Base-by-base conservation (phyloP, 805 yeast genomes). In the Candida andamanensis region DNA sequence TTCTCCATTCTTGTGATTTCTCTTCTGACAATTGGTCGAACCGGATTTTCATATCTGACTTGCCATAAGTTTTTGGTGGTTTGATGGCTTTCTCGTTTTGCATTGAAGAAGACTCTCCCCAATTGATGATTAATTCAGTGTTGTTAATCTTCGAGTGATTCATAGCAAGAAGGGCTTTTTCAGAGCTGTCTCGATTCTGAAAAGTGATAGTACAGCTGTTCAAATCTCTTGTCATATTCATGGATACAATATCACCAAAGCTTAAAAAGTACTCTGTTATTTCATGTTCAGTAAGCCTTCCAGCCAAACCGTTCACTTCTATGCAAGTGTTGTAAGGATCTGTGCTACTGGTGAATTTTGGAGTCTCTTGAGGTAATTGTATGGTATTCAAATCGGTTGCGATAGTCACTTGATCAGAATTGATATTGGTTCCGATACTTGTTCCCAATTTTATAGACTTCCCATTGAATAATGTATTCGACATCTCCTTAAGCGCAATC, bases 271-370 rank as follows among this genome's bases (percentile, higher is more conserved):
- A 70, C 10, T 68, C 57, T 17, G 74, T 67, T 15, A 85, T 53
- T 44, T 85, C 90, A 10, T 69, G 67, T 40, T 76, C 81, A 1
- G 82, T 67, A 23, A 81, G 70, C 15, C 59, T 58, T 4, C 74
- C 60, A 13, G 81, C 72, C 28, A 85, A 52, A 0, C 89, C 89
- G 28, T 78, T 78, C 14, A 85, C 71, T 37, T 74, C 69, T 11
- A 85, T 78, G 1, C 89, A 81, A 6, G 95, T 81, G 50, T 86
- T 87, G 50, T 76, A 69, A 8, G 89, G 85, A 54, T 87, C 95
- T 14, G 92, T 82, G 47, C 68, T 76, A 39, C 77, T 83, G 46
- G 69, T 74, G 31, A 78, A 44, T 4, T 75, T 59, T 2, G 84
- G 78, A 42, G 73, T 79, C 6, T 49, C 52, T 47, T 73, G 80